phyloP scores from a whole-genome alignment of 768 basidiomycete species.

The Trametes coccinea region DNA sequence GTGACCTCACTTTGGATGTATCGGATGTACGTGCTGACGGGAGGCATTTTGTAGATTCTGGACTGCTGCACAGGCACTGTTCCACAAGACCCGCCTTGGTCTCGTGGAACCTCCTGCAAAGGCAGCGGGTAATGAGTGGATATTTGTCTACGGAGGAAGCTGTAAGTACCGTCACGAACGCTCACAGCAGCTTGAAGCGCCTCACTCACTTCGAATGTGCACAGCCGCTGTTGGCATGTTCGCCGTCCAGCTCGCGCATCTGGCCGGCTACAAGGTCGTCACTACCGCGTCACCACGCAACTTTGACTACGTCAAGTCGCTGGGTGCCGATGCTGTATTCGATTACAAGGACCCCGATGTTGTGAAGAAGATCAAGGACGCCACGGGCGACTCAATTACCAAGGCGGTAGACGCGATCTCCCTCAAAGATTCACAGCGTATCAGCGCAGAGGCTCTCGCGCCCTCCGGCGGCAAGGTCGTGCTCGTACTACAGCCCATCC shows the following conservation, averaged over 20 bases:
- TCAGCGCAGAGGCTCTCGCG: slow-evolving; percentile 9
- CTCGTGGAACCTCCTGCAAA: slow-evolving; percentile 23
- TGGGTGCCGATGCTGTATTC: slow-evolving; percentile 47
- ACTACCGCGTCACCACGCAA: slow-evolving; percentile 45
- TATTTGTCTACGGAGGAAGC: slow-evolving; percentile 26
- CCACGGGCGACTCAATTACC: slow-evolving; percentile 28
- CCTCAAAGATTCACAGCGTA: slow-evolving; percentile 25
- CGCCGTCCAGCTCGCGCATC: slow-evolving; percentile 43
- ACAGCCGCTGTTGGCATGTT: slow-evolving; percentile 33
- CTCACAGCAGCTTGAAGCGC: not conserved
- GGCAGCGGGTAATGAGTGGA: slow-evolving; percentile 17
- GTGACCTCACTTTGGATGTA: not conserved
- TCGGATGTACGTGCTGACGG: not conserved
- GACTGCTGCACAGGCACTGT: slow-evolving; percentile 25
- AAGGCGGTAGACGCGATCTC: slow-evolving; percentile 34
- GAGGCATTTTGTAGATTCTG: slow-evolving; percentile 11
- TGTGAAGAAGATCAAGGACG: slow-evolving; percentile 29
- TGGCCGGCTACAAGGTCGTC: slow-evolving; percentile 45
- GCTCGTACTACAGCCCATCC: slow-evolving; percentile 3
- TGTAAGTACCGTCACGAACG: not conserved
- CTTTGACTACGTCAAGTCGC: slow-evolving; percentile 35
- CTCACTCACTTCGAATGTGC: not conserved
- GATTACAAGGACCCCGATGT: slow-evolving; percentile 38
- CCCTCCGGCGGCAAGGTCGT: slow-evolving; percentile 8
- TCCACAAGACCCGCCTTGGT: slow-evolving; percentile 22